Evolutionary conservation across 306 rosid genomes (phyloP).

Genomic region (Vicia faba): DNA sequence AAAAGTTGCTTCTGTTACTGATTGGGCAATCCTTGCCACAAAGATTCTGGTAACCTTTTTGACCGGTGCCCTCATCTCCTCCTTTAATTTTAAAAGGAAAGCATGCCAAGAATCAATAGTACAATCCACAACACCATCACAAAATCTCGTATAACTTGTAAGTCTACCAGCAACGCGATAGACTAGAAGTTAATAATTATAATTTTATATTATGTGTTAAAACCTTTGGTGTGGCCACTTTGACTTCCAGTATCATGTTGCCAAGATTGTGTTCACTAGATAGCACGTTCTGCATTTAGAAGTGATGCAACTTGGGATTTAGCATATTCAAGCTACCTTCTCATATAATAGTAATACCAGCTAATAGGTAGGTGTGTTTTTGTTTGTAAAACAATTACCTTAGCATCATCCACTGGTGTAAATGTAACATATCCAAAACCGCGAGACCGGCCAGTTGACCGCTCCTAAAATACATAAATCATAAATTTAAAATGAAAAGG

Average conservation of each 20-base stretch:
- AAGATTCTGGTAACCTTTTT: constrained; percentile 91
- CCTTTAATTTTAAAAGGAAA: constrained; percentile 60
- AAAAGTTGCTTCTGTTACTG: constrained; percentile 83
- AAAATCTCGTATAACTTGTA: not conserved
- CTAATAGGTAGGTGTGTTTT: not conserved
- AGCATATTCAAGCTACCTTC: not conserved
- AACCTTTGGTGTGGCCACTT: constrained; percentile 99
- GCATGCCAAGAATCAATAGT: constrained; percentile 33
- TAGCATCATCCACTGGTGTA: constrained; percentile 83
- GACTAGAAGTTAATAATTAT: not conserved
- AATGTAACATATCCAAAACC: constrained; percentile 98
- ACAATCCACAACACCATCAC: constrained; percentile 3
- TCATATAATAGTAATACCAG: constrained; percentile 21
- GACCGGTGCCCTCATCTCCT: constrained; percentile 91
- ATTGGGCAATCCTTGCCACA: constrained; percentile 90
- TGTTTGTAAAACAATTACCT: constrained; percentile 48
- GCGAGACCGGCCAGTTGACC: constrained; percentile 90
- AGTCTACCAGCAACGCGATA: constrained; percentile 24
- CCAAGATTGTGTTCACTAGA: constrained; percentile 89
- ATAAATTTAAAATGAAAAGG: no score
- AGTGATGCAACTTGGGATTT: not conserved
- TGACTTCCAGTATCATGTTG: constrained; percentile 88
- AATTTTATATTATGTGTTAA: constrained; percentile 2
- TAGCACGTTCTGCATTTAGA: constrained; percentile 62
- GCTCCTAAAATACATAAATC: no score